These are phyloP conservation scores for Closterium sp. DNA, from an alignment of 139 green algal genomes.

Conservation along the genomic window DNA sequence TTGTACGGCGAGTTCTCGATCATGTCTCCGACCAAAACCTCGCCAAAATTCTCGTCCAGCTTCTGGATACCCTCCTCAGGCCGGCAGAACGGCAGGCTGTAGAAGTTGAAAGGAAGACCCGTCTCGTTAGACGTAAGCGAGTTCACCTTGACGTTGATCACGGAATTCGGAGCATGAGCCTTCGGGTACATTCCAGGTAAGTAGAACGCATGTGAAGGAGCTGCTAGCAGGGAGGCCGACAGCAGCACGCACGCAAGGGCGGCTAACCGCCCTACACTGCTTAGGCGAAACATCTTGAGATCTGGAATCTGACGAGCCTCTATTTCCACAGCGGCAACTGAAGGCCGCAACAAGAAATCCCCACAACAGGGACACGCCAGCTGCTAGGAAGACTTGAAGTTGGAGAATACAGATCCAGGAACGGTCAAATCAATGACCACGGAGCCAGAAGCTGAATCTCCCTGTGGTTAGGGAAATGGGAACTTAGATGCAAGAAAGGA, in stretches of 20 bases:
- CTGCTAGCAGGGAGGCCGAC: conserved; percentile 11
- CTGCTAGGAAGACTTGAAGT: not conserved
- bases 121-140: conserved; percentile 86
- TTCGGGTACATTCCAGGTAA: conserved; percentile 24
- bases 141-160: conserved; percentile 65
- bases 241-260: conserved; percentile 8
- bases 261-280: not conserved
- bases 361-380: not conserved
- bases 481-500: not conserved
- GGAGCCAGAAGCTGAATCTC: not conserved
- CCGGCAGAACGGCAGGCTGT: conserved; percentile 90
- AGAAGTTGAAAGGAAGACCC: conserved; percentile 92
- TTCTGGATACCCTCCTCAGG: conserved; percentile 75
- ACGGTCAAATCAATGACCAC: not conserved
- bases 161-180: not conserved
- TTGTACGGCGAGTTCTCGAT: conserved; percentile 92
- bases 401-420: not conserved
- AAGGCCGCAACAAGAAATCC: not conserved
- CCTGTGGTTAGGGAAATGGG: not conserved
- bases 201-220: conserved; percentile 23
- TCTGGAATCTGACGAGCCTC: not conserved
- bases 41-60: conserved; percentile 84
- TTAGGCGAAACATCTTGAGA: not conserved
- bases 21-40: conserved; percentile 80
- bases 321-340: not conserved